Evolutionary conservation across 805 yeast species (phyloP), one percentile per base, ranked within the genome.

Genomic region (Blastobotrys muscicola): DNA sequence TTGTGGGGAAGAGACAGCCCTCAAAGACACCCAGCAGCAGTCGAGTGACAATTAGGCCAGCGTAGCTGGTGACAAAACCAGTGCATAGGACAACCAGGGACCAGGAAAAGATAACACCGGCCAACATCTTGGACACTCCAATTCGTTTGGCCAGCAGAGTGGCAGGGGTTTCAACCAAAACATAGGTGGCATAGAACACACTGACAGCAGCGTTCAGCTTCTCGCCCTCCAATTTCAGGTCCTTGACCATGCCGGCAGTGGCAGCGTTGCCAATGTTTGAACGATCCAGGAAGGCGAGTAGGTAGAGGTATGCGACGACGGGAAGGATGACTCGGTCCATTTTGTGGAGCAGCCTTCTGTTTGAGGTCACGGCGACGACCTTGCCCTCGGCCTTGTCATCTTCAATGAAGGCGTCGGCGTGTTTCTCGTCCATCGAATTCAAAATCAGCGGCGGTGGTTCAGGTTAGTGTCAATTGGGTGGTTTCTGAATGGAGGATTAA

Each of bases 181-280:
- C 66, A 62, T 74, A 75, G 0, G 78, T 70, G 10, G 66, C 71
- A 47, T 62, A 75, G 31, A 72, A 62, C 0, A 75, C 64, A 6
- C 75, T 66, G 4, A 70, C 71, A 26, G 66, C 68, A 32, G 30
- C 29, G 31, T 45, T 45, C n/a, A 29, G 32, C 23, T 29, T 31
- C 15, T 8, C 38, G 6, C 33, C 38, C 11, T 23, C 12, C 15
- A 34, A 20, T 11, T 23, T 39, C 33, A 45, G 11, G 45, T 69
- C 75, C 12, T 62, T 60, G 51, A 64, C 67, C 39, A 71, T 52
- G 8, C 73, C 74, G 35, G 71, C 75, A 30, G 68, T 57, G 46
- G 72, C 59, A 2, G 75, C 75, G 47, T 69, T 63, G 4, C 75
- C 75, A 46, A 71, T 67, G 47, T 70, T 70, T 50, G 70, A 68